A percentile compares a stretch with the other conserved stretches of the same genome.
Evolutionary conservation across 345 rosid species (phyloP).

Genomic region (Camelina sativa): DNA sequence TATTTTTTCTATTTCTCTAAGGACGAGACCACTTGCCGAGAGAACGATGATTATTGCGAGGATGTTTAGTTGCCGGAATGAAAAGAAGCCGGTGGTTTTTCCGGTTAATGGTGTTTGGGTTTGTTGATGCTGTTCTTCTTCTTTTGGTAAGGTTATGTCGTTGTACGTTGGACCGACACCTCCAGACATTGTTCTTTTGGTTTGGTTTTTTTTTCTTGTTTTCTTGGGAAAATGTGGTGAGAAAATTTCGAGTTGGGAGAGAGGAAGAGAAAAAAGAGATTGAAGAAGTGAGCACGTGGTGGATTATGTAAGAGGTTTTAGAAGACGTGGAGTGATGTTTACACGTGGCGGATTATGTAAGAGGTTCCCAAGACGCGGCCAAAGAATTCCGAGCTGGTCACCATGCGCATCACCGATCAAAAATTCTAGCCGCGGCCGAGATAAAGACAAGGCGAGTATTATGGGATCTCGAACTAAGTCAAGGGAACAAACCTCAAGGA

Average conservation of each 20-base stretch:
- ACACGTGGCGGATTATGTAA: no score
- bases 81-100: slow-evolving; percentile 41
- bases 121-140: slow-evolving; percentile 34
- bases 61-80: slow-evolving; percentile 66
- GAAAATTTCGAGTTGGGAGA: slow-evolving; percentile 10
- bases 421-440: no score
- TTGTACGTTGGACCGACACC: slow-evolving; percentile 67
- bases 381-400: no score
- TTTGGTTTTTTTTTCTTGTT: background rate
- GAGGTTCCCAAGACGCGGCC: no score
- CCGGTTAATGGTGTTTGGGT: slow-evolving; percentile 28
- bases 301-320: slow-evolving; percentile 30
- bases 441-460: no score
- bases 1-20: no score
- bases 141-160: slow-evolving; percentile 63
- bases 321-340: slow-evolving; percentile 31
- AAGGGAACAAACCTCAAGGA: no score
- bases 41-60: slow-evolving; percentile 62
- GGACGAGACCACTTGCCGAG: slow-evolving; percentile 72
- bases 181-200: slow-evolving; percentile 58
- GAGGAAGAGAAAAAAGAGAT: slow-evolving; percentile 16
- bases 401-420: no score
- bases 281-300: slow-evolving; percentile 38
- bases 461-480: no score
- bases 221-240: slow-evolving; percentile 6